Percentiles rank a stretch among this genome's conserved stretches.
phyloP scores from a whole-genome alignment of 2,329 filamentous ascomycete genomes.

The Nemania serpens region DNA sequence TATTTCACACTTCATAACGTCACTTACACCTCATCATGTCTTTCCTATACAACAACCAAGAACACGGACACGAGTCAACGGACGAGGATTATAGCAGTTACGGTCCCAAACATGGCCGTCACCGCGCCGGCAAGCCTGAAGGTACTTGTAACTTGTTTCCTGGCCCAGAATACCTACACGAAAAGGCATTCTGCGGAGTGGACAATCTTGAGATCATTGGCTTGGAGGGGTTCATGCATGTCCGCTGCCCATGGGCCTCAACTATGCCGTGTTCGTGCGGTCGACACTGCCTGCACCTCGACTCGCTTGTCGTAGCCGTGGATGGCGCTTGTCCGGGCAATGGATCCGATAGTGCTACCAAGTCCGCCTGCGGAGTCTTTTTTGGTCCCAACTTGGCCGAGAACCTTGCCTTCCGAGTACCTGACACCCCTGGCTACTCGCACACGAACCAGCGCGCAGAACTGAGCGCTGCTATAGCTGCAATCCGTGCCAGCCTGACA shows the following conservation, averaged over 20 bases:
- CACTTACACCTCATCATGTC: not conserved
- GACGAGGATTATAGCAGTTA: not conserved
- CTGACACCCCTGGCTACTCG: not conserved
- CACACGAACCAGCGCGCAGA: constrained; percentile 25
- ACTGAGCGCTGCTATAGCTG: constrained; percentile 15
- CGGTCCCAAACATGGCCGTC: not conserved
- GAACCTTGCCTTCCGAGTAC: constrained; percentile 7
- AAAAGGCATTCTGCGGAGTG: not conserved
- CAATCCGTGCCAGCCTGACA: not conserved
- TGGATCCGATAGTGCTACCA: constrained; percentile 5
- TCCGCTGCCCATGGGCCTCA: constrained; percentile 11
- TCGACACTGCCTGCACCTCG: constrained; percentile 17
- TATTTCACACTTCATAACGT: not conserved
- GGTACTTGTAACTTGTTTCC: not conserved
- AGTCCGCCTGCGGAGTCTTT: constrained; percentile 16
- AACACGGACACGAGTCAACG: not conserved
- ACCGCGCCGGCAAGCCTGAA: not conserved
- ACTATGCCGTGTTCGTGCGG: constrained; percentile 5
- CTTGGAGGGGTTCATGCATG: not conserved
- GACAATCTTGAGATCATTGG: constrained; percentile 5
- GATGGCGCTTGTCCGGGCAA: constrained; percentile 26
- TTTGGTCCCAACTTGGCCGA: not conserved
- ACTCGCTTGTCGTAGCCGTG: constrained; percentile 26
- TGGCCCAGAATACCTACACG: not conserved
- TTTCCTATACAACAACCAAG: not conserved